A percentile compares a stretch with the other conserved stretches of the same genome.
Conservation (phyloP, 257 asterid species). For the Sherardia arvensis region DNA sequence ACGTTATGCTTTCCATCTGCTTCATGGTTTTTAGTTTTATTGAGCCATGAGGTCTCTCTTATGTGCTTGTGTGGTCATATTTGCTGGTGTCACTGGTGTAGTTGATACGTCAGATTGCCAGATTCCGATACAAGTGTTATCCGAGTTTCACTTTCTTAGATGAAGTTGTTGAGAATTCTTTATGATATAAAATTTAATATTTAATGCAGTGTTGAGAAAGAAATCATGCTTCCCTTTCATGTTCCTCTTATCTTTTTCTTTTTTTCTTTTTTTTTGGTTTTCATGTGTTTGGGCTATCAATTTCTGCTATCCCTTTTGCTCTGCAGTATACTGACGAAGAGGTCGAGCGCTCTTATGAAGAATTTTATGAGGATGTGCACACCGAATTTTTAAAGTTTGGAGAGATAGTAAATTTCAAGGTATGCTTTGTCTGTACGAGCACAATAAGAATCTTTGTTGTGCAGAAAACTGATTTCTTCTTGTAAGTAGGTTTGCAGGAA, state of each 20-base stretch:
- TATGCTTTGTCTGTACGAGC: conserved; percentile 15
- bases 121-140: background rate
- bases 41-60: background rate
- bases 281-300: conserved; percentile 22
- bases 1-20: background rate
- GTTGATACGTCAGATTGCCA: background rate
- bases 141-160: background rate
- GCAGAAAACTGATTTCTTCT: conserved; percentile 8
- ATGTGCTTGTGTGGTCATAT: background rate
- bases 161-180: background rate
- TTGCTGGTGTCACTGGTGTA: background rate
- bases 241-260: background rate
- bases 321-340: conserved; percentile 89
- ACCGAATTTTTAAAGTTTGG: conserved; percentile 94
- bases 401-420: conserved; percentile 93
- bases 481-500: conserved; percentile 76
- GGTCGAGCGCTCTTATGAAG: conserved; percentile 78
- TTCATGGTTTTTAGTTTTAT: background rate
- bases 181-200: background rate
- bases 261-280: too few species aligned
- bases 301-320: conserved; percentile 23
- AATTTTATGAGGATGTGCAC: conserved; percentile 95
- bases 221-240: background rate
- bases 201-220: background rate
- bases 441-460: conserved; percentile 2